Evolutionary conservation across 1,284 basidiomycete species (phyloP).

Genomic region (Pyrrhoderma noxium): DNA sequence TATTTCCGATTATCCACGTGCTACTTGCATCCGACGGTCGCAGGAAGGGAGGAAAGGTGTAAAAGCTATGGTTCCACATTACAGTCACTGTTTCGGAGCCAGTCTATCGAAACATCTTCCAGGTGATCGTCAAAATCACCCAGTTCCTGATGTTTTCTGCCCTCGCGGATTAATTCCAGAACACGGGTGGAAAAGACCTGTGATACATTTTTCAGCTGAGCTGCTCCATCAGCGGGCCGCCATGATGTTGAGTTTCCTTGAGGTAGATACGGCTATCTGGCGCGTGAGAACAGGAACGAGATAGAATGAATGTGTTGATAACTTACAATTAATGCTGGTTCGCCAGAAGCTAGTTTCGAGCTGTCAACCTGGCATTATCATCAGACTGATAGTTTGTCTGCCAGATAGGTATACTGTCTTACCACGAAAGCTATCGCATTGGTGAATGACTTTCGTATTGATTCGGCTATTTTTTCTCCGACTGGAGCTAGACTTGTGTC

Average conservation of each 20-base stretch:
- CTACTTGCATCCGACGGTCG: too few species aligned
- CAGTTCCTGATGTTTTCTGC: conserved; percentile 44
- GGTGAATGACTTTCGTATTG: conserved; percentile 42
- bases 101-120: conserved; percentile 64
- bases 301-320: not conserved
- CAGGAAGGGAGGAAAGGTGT: too few species aligned
- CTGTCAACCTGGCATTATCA: conserved; percentile 44
- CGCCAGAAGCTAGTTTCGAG: conserved; percentile 40
- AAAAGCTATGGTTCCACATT: conserved; percentile 7
- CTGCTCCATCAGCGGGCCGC: conserved; percentile 31
- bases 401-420: conserved; percentile 21
- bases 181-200: conserved; percentile 27
- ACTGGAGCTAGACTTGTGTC: conserved; percentile 53
- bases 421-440: conserved; percentile 62
- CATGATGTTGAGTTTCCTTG: conserved; percentile 34
- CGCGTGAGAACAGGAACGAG: conserved; percentile 7
- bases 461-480: conserved; percentile 52
- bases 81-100: conserved; percentile 50
- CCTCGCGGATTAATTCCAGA: conserved; percentile 39
- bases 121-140: conserved; percentile 76
- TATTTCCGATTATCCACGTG: too few species aligned
- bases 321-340: conserved; percentile 51
- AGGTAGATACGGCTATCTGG: conserved; percentile 40
- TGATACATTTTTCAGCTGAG: conserved; percentile 31
- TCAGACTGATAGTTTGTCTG: conserved; percentile 6